Evolutionary conservation across 2,329 filamentous ascomycete genomes (phyloP).

Genomic region (Rutstroemia sp.): DNA sequence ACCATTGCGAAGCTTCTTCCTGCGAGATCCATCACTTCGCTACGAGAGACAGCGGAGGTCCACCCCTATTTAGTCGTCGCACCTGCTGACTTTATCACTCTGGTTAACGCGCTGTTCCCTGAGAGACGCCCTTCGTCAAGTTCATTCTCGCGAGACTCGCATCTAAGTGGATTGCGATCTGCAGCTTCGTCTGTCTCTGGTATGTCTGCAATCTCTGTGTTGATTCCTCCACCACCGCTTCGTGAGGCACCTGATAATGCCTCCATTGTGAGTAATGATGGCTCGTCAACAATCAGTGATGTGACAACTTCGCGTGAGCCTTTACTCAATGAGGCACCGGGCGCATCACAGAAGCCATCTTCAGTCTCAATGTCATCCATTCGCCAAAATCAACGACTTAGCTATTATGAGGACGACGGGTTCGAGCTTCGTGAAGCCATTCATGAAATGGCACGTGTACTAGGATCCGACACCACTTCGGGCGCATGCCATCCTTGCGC

Average conservation of each 20-base stretch:
- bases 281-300: conserved; percentile 66
- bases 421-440: conserved; percentile 59
- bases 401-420: conserved; percentile 56
- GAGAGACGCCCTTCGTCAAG: conserved; percentile 58
- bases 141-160: conserved; percentile 37
- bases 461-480: conserved; percentile 57
- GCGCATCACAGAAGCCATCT: conserved; percentile 46
- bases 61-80: conserved; percentile 75
- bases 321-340: conserved; percentile 47
- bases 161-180: conserved; percentile 55
- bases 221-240: conserved; percentile 54
- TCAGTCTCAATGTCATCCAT: conserved; percentile 37
- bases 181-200: conserved; percentile 61
- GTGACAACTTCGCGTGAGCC: conserved; percentile 58
- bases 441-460: conserved; percentile 60
- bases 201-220: conserved; percentile 61
- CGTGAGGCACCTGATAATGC: conserved; percentile 51
- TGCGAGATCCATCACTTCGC: conserved; percentile 63
- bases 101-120: conserved; percentile 80
- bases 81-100: conserved; percentile 68
- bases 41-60: conserved; percentile 69
- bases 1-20: conserved; percentile 54
- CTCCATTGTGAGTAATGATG: conserved; percentile 65
- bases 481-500: conserved; percentile 71
- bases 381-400: conserved; percentile 39